These are phyloP conservation scores for Gracilaria domingensis DNA, from an alignment of 23 red algal species.

Conservation along the genomic window DNA sequence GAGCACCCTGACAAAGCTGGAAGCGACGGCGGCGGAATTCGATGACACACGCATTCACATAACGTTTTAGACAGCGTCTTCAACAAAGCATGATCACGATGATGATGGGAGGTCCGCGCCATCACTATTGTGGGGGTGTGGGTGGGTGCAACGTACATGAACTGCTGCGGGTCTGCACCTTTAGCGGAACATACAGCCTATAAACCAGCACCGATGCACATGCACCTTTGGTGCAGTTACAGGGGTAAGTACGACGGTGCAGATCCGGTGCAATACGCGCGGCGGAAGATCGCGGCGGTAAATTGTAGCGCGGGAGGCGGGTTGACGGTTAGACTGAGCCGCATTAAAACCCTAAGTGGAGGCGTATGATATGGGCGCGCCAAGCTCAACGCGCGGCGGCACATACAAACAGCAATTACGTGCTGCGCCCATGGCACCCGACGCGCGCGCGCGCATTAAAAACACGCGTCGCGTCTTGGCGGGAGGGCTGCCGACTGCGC, in stretches of 20 bases:
- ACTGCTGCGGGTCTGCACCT: no score
- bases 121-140: no score
- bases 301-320: background rate
- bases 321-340: background rate
- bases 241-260: no score
- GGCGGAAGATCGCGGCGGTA: background rate
- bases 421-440: background rate
- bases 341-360: background rate
- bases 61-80: no score
- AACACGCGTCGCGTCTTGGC: background rate
- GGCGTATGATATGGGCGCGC: background rate
- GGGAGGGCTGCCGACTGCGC: background rate
- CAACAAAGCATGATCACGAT: no score
- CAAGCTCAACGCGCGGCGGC: background rate
- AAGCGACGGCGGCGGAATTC: background rate
- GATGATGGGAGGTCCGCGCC: no score
- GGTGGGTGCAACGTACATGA: no score
- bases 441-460: background rate
- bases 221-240: no score
- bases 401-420: slow-evolving; percentile 51
- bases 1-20: background rate
- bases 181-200: no score
- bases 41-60: background rate
- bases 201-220: no score
- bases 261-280: background rate